A percentile compares a stretch with the other conserved stretches of the same genome.
Evolutionary conservation across 2,329 filamentous ascomycete genomes (phyloP).

Genomic region (Calonectria montana): DNA sequence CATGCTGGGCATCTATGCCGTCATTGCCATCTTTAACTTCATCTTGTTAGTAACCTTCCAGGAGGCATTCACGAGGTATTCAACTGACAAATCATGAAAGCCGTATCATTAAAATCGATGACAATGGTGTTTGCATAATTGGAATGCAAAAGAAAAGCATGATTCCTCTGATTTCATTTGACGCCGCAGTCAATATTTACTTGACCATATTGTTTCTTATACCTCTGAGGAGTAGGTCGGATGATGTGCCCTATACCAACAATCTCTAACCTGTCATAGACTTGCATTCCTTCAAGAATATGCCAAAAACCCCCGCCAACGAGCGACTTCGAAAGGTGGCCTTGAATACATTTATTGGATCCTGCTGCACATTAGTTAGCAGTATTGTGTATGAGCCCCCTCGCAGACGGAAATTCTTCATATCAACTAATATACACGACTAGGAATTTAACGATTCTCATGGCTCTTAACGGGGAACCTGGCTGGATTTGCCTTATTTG

Average conservation of each 20-base stretch:
- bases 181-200: conserved; percentile 10
- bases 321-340: conserved; percentile 62
- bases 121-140: conserved; percentile 8
- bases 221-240: neutral
- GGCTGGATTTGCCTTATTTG: conserved; percentile 75
- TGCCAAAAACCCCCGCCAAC: conserved; percentile 53
- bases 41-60: neutral
- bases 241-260: neutral
- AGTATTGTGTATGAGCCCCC: conserved; percentile 62
- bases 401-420: neutral
- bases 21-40: conserved; percentile 3
- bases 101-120: neutral
- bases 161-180: conserved; percentile 1
- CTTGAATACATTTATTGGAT: conserved; percentile 70
- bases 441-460: conserved; percentile 69
- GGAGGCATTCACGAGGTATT: neutral
- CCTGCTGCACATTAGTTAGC: conserved; percentile 66
- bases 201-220: conserved; percentile 13
- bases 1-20: neutral
- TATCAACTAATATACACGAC: conserved; percentile 9
- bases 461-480: conserved; percentile 69
- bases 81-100: neutral
- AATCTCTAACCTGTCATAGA: conserved; percentile 47
- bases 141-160: conserved; percentile 1
- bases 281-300: conserved; percentile 65